Conservation (phyloP, 2,329 filamentous ascomycete genomes). For the Penicillium sp. region DNA sequence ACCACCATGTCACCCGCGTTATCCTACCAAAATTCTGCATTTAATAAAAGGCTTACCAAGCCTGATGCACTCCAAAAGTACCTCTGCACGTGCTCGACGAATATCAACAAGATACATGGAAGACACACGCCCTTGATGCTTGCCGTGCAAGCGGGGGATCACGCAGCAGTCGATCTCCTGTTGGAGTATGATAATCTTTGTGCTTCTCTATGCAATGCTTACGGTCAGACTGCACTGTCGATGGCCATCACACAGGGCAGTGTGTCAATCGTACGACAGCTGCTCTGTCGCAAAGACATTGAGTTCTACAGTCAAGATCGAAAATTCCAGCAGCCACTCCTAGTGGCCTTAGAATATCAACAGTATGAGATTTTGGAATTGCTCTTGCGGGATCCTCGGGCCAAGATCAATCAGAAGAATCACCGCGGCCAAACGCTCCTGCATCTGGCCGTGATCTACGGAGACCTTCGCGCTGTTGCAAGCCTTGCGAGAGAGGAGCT, state of each 20-base stretch:
- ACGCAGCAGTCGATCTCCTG: not conserved
- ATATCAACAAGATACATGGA: not conserved
- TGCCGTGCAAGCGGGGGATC: not conserved
- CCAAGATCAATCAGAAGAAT: conserved; percentile 1
- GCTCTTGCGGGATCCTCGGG: conserved; percentile 1
- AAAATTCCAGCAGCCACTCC: conserved; percentile 1
- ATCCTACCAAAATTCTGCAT: not conserved
- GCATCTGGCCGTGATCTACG: conserved; percentile 6
- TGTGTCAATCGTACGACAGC: not conserved
- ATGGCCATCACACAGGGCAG: not conserved
- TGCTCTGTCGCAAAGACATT: not conserved
- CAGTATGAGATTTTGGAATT: conserved; percentile 3
- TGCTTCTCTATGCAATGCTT: not conserved
- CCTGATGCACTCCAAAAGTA: not conserved
- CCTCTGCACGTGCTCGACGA: not conserved
- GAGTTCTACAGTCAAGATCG: not conserved
- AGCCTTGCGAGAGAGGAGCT: not conserved
- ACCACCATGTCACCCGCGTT: not conserved
- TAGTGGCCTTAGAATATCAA: conserved; percentile 4
- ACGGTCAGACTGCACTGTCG: not conserved
- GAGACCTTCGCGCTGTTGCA: conserved; percentile 2
- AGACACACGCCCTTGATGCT: not conserved
- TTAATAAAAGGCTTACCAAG: too few relatives aligned
- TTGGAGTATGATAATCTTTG: not conserved
- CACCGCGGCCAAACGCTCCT: conserved; percentile 1